Base-by-base conservation (phyloP, 2,329 filamentous ascomycete genomes). In the Coleophoma cylindrospora region DNA sequence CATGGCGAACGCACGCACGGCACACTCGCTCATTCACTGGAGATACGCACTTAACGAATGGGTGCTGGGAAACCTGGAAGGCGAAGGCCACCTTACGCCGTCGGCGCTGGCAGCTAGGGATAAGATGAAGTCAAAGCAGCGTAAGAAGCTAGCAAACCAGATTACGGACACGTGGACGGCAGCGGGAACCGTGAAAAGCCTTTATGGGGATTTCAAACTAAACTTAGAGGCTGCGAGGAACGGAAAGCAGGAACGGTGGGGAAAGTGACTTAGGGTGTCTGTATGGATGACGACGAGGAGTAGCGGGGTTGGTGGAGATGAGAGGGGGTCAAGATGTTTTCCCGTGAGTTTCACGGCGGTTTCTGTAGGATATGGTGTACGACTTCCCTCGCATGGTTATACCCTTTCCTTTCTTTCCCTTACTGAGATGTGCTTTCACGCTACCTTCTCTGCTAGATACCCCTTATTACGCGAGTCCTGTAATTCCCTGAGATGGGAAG, bases 11-110 rank as follows among this genome's bases (percentile, higher is more conserved):
- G 87, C 88, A 0, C 74, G 82, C 55, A 84, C 84, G 37, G 84
- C 86, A 0, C 88, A 92, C 61, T 77, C 76, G 1, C 74, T 92
- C 3, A 76, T 82, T 4, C 89, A 94, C 67, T 91, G 89, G 89
- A 84, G 85, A 50, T 80, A 79, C 52, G 79, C 83, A 43, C 79
- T 92, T n/a, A 84, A 87, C 61, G 76, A 84, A 55, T 87, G 80
- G 77, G 83, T 91, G 0, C 73, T 86, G 21, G 74, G 77, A 27
- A 80, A 79, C 48, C 77, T 94, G 0, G 67, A 74, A 21, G 66
- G 66, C 1, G 74, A 83, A 51, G 82, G 81, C 0, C 76, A 85
- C 55, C 73, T 86, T 54, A 71, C 70, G 0, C 68, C 81, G 1
- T 68, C 76, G 11, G 76, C 81, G 60, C 70, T 90, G 33, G 70